Evolutionary conservation across 495 filamentous ascomycete species (phyloP).

Genomic region (Neurospora sp.): DNA sequence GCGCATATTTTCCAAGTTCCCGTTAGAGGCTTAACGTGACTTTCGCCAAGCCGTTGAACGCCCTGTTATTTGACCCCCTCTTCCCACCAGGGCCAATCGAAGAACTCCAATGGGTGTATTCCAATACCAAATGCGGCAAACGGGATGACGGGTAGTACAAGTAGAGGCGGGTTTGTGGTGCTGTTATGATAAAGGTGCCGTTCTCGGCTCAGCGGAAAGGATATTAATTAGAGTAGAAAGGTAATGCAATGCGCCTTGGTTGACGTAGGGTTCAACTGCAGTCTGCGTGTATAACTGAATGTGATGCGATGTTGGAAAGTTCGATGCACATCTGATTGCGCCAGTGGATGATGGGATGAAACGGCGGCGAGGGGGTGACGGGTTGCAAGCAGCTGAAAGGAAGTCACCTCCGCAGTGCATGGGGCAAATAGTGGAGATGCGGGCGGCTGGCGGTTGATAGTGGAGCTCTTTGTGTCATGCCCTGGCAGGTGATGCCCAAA

Average conservation of each 20-base stretch:
- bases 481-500: too few relatives aligned
- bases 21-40: too few relatives aligned
- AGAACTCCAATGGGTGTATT: neutral
- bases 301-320: neutral
- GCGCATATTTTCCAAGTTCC: too few relatives aligned
- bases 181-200: neutral
- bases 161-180: neutral
- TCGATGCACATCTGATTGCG: neutral
- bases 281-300: neutral
- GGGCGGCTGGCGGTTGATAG: neutral
- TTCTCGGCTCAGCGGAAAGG: neutral
- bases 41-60: too few relatives aligned
- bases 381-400: neutral
- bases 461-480: neutral
- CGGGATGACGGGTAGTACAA: neutral
- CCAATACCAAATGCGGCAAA: neutral
- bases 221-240: neutral
- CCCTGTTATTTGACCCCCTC: too few relatives aligned
- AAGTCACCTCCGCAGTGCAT: neutral
- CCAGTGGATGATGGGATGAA: neutral
- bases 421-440: neutral
- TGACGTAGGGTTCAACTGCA: neutral
- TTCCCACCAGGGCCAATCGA: too few relatives aligned
- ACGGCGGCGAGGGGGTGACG: neutral
- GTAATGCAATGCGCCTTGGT: neutral